phyloP scores from a whole-genome alignment of 345 rosid species.

The Lepidium africanum region DNA sequence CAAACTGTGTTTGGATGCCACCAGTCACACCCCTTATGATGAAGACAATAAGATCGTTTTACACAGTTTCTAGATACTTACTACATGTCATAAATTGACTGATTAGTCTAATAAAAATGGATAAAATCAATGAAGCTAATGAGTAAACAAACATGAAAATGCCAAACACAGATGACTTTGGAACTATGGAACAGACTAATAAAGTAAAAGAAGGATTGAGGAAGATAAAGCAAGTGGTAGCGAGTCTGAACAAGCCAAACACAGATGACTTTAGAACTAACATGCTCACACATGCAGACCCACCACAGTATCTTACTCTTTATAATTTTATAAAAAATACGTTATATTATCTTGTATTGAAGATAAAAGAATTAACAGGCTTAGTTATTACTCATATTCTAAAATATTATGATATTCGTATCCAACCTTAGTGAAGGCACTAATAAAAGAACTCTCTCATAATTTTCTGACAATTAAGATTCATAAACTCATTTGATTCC shows the following conservation, averaged over 20 bases:
- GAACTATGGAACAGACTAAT: not conserved
- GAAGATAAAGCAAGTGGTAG: slow-evolving; percentile 14
- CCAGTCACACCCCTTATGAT: too few relatives aligned
- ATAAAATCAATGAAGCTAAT: too few relatives aligned
- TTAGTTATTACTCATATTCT: too few relatives aligned
- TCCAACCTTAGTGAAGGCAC: not conserved
- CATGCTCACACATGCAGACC: slow-evolving; percentile 30
- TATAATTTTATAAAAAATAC: not conserved
- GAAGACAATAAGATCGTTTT: too few relatives aligned
- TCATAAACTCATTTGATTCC: slow-evolving; percentile 19
- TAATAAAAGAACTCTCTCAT: not conserved
- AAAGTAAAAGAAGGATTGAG: not conserved
- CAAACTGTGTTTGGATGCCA: too few relatives aligned
- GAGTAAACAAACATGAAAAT: too few relatives aligned
- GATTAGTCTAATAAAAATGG: too few relatives aligned
- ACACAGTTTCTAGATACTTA: too few relatives aligned
- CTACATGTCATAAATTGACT: too few relatives aligned
- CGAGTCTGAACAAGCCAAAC: slow-evolving; percentile 2
- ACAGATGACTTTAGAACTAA: slow-evolving; percentile 3
- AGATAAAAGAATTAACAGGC: not conserved
- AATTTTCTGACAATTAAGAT: slow-evolving; percentile 8
- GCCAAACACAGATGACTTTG: too few relatives aligned
- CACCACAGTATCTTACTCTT: not conserved
- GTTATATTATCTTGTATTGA: not conserved
- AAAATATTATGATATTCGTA: not conserved